Percentiles rank a stretch among this genome's conserved stretches.
Evolutionary conservation across 1,139 yeast genomes (phyloP).

Genomic region (Arxiozyma slooffiae): DNA sequence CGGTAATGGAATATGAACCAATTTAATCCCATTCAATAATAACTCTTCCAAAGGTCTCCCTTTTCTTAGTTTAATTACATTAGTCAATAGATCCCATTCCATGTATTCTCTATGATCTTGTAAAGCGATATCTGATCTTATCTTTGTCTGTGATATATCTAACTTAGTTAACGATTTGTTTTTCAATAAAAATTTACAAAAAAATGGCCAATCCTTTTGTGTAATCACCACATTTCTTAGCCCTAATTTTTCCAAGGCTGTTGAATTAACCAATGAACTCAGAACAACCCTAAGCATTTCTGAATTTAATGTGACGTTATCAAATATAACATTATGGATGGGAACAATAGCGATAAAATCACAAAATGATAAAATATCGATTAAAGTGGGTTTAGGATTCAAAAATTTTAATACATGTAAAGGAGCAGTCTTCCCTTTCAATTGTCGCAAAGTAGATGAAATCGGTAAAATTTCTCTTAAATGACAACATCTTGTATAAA

Average conservation of each 20-base stretch:
- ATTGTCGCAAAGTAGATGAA: slow-evolving; percentile 66
- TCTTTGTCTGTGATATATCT: slow-evolving; percentile 71
- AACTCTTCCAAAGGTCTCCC: slow-evolving; percentile 65
- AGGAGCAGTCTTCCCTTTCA: slow-evolving; percentile 67
- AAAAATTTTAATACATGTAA: slow-evolving; percentile 66
- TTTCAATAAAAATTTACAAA: slow-evolving; percentile 60
- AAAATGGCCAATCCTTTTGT: slow-evolving; percentile 56
- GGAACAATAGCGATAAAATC: slow-evolving; percentile 84
- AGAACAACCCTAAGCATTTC: slow-evolving; percentile 71
- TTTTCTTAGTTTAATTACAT: slow-evolving; percentile 47
- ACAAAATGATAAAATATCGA: slow-evolving; percentile 78
- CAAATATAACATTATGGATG: slow-evolving; percentile 66
- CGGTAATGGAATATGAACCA: slow-evolving; percentile 36
- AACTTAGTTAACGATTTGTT: slow-evolving; percentile 53
- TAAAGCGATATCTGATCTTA: slow-evolving; percentile 46
- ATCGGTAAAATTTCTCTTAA: slow-evolving; percentile 64
- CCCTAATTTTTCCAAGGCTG: slow-evolving; percentile 57
- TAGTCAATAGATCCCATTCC: slow-evolving; percentile 68
- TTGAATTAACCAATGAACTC: slow-evolving; percentile 50
- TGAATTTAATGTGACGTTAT: slow-evolving; percentile 67
- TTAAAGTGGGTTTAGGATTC: slow-evolving; percentile 84
- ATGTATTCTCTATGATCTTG: slow-evolving; percentile 49
- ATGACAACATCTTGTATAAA: slow-evolving; percentile 71
- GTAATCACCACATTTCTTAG: slow-evolving; percentile 72
- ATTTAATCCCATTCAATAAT: slow-evolving; percentile 69